Percentiles rank a stretch among this genome's conserved stretches.
phyloP scores from a whole-genome alignment of 768 basidiomycete species.

The Chiua virens region DNA sequence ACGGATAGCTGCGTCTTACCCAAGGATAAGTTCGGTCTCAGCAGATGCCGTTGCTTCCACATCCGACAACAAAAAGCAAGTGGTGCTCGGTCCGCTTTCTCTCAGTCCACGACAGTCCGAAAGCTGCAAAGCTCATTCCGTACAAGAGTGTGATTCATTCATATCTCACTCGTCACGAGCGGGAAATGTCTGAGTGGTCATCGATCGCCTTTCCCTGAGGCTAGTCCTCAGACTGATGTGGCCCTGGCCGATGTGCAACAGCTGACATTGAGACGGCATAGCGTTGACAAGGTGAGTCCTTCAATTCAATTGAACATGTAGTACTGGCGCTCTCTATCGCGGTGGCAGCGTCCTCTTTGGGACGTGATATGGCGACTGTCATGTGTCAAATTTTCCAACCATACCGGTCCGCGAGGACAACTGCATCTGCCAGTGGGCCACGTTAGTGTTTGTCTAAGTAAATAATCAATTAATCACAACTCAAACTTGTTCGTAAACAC shows the following conservation, averaged over 20 bases:
- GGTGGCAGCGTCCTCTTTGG: not conserved
- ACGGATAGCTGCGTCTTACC: no score
- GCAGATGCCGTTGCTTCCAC: no score
- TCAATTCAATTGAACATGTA: not conserved
- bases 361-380: no score
- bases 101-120: conserved; percentile 14
- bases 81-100: not conserved
- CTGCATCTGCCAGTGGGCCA: no score
- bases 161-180: conserved; percentile 22
- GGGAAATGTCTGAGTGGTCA: conserved; percentile 26
- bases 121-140: conserved; percentile 17
- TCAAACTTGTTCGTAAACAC: no score
- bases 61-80: no score
- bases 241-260: not conserved
- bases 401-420: no score
- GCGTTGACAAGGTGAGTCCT: conserved; percentile 15
- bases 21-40: no score
- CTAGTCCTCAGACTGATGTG: conserved; percentile 13
- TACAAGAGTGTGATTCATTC: conserved; percentile 7
- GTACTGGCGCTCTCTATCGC: conserved; percentile 9
- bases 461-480: no score
- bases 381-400: no score
- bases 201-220: conserved; percentile 18
- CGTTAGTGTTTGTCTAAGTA: no score
- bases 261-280: conserved; percentile 14